Evolutionary conservation across 2,329 filamentous ascomycete genomes (phyloP).

Genomic region (Apiospora kogelbergensis): DNA sequence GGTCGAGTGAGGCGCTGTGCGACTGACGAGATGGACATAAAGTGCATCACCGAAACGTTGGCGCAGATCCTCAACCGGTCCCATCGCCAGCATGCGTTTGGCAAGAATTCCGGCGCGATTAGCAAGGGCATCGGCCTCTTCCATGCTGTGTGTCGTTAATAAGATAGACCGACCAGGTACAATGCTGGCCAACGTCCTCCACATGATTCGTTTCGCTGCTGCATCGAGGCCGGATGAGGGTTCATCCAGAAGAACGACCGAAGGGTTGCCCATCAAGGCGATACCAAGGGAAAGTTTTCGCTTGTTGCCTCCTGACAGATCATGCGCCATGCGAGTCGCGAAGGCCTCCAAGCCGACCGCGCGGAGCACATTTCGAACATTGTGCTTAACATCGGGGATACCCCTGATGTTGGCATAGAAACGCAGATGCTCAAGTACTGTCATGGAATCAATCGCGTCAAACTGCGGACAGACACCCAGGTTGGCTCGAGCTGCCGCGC

Average conservation of each 20-base stretch:
- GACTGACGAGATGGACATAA: conserved; percentile 79
- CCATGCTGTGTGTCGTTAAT: conserved; percentile 92
- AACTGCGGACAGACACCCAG: conserved; percentile 92
- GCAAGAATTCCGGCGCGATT: conserved; percentile 84
- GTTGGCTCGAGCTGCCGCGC: conserved; percentile 70
- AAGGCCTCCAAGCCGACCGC: conserved; percentile 78
- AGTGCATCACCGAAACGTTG: conserved; percentile 75
- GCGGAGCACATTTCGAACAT: conserved; percentile 74
- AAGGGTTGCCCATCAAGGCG: conserved; percentile 88
- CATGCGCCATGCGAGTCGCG: conserved; percentile 70
- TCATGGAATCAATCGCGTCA: conserved; percentile 88
- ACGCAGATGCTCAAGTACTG: conserved; percentile 78
- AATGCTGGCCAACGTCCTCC: conserved; percentile 76
- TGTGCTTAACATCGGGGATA: conserved; percentile 71
- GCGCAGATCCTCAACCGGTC: conserved; percentile 71
- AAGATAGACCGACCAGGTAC: conserved; percentile 78
- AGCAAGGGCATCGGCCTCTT: conserved; percentile 88
- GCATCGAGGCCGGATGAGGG: conserved; percentile 88
- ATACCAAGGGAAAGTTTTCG: conserved; percentile 89
- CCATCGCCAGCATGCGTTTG: conserved; percentile 79
- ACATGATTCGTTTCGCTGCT: conserved; percentile 89
- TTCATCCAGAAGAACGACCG: conserved; percentile 85
- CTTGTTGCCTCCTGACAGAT: conserved; percentile 88
- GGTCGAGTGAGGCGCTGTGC: conserved; percentile 70
- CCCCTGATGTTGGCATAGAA: conserved; percentile 89